These are phyloP conservation scores for Pythium graminicola DNA, from an alignment of 352 stramenopile species.

Conservation along the genomic window DNA sequence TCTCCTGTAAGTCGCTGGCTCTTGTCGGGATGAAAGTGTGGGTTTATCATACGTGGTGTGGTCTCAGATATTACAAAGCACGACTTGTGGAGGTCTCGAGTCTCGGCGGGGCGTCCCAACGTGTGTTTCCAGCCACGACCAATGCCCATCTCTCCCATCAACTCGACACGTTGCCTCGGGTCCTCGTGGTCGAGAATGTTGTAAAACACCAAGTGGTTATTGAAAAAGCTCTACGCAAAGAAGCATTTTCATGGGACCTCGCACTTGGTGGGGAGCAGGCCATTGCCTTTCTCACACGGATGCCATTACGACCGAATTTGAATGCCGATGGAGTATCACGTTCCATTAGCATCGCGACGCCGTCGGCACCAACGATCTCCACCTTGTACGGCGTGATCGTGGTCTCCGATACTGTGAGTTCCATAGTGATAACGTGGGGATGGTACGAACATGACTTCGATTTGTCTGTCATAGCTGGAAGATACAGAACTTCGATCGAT, in stretches of 20 bases:
- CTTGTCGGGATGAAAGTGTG: not conserved
- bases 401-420: constrained; percentile 44
- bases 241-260: constrained; percentile 65
- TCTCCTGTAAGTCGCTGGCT: too few relatives aligned
- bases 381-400: constrained; percentile 47
- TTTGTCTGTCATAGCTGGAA: constrained; percentile 29
- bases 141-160: constrained; percentile 52
- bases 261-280: constrained; percentile 53
- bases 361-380: not conserved
- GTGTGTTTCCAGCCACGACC: constrained; percentile 48
- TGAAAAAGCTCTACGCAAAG: constrained; percentile 55
- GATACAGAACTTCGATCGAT: constrained; percentile 45
- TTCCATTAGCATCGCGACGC: not conserved
- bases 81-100: constrained; percentile 55
- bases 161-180: constrained; percentile 52
- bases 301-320: constrained; percentile 11
- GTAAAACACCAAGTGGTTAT: constrained; percentile 50
- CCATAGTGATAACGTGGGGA: too few relatives aligned
- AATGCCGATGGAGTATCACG: not conserved
- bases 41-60: not conserved
- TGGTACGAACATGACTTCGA: too few relatives aligned
- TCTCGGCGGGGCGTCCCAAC: constrained; percentile 42
- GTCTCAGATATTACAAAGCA: constrained; percentile 50
- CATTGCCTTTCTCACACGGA: constrained; percentile 37
- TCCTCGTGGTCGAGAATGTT: constrained; percentile 49